A percentile compares a stretch with the other conserved stretches of the same genome.
These are phyloP conservation scores for Cenchrus americanus DNA, from an alignment of 176 grass and related monocot genomes.

Conservation along the genomic window DNA sequence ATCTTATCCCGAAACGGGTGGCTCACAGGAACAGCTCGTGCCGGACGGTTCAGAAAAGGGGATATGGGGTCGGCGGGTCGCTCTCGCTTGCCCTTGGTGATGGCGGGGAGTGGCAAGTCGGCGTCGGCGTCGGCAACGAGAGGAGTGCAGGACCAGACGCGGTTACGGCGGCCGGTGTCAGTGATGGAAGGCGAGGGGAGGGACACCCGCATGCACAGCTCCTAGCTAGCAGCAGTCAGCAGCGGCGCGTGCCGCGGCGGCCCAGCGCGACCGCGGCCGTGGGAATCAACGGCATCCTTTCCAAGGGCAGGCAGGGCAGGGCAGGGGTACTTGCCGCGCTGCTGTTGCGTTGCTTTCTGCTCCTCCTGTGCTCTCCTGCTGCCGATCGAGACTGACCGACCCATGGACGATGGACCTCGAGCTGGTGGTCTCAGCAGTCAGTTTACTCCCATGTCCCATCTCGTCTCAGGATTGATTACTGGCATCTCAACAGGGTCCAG, in stretches of 20 bases:
- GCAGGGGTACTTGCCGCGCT: constrained; percentile 23
- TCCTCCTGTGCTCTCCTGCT: too few relatives aligned
- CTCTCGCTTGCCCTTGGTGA: not conserved
- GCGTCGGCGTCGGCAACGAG: constrained; percentile 5
- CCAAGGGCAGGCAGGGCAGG: not conserved
- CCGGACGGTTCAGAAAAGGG: not conserved
- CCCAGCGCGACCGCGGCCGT: not conserved
- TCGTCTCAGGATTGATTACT: too few relatives aligned
- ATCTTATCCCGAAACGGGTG: constrained; percentile 31
- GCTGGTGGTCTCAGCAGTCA: too few relatives aligned
- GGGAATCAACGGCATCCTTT: constrained; percentile 39
- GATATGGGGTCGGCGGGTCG: not conserved
- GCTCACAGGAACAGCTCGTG: not conserved
- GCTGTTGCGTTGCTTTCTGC: constrained; percentile 21
- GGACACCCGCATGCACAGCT: not conserved
- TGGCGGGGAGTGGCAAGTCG: too few relatives aligned
- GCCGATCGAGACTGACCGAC: not conserved
- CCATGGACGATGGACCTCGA: too few relatives aligned
- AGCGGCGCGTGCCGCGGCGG: not conserved
- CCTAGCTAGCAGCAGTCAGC: too few relatives aligned
- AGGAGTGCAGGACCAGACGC: constrained; percentile 21
- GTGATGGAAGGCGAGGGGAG: not conserved
- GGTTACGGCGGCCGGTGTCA: not conserved
- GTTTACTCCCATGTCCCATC: too few relatives aligned
- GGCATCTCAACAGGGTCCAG: not conserved